A percentile compares a stretch with the other conserved stretches of the same genome.
phyloP scores from a whole-genome alignment of 2,329 filamentous ascomycete species.

The Acephala macrosclerotiorum region DNA sequence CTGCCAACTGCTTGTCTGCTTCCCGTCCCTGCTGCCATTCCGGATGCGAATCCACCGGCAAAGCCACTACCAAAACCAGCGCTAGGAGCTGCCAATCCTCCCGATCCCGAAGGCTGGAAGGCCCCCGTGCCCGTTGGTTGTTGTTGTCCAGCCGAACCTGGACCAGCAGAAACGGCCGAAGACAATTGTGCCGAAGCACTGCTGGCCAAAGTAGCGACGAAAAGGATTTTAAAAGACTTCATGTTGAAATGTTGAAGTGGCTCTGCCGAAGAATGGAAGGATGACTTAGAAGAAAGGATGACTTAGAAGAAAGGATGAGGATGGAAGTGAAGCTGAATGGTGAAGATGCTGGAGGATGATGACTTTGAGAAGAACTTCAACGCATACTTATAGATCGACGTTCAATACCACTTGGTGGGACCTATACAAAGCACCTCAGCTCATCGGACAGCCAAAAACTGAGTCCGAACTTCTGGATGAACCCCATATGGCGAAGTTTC shows the following conservation, averaged over 20 bases:
- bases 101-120: not conserved
- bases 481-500: slow-evolving; percentile 17
- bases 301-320: not conserved
- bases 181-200: slow-evolving; percentile 21
- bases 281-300: not conserved
- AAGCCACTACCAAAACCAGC: not conserved
- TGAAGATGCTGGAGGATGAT: slow-evolving; percentile 9
- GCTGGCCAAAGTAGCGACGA: slow-evolving; percentile 24
- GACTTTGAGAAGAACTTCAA: not conserved
- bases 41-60: not conserved
- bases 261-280: slow-evolving; percentile 13
- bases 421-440: not conserved
- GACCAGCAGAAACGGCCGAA: slow-evolving; percentile 2
- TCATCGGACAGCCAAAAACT: not conserved
- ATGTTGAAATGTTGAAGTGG: slow-evolving; percentile 17
- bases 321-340: slow-evolving; percentile 12
- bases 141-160: not conserved
- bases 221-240: slow-evolving; percentile 14
- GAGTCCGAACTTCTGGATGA: slow-evolving; percentile 12
- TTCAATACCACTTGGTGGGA: not conserved
- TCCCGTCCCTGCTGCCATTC: not conserved
- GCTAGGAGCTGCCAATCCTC: not conserved
- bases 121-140: not conserved
- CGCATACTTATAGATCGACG: slow-evolving; percentile 17
- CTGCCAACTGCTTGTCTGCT: no score